Conservation (phyloP, 2,329 filamentous ascomycete genomes). For the Albophoma yamanashiensis region DNA sequence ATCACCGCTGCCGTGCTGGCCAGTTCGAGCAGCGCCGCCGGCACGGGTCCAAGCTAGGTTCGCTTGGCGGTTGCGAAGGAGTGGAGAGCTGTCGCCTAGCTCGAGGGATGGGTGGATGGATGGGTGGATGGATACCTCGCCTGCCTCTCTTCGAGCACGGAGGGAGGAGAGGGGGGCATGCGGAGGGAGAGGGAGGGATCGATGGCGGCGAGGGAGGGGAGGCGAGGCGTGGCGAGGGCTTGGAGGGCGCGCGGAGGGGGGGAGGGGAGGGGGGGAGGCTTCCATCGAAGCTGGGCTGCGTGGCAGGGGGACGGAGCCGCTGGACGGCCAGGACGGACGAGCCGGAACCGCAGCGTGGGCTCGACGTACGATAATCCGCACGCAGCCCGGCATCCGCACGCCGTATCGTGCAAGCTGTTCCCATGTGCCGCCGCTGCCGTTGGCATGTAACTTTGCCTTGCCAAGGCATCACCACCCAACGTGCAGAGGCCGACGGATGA, state of each 20-base stretch:
- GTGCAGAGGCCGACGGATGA: slow-evolving; percentile 14
- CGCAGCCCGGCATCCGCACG: background rate
- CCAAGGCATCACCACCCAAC: background rate
- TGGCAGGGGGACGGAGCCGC: background rate
- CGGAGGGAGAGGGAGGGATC: background rate
- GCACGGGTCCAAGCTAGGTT: background rate
- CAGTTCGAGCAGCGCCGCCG: background rate
- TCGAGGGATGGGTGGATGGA: background rate
- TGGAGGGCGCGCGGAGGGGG: background rate
- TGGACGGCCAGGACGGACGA: background rate
- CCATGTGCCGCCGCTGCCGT: background rate
- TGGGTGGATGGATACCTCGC: background rate
- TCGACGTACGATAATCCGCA: background rate
- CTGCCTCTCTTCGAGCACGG: too few species aligned
- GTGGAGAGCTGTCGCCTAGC: background rate
- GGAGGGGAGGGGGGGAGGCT: background rate
- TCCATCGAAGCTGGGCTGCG: background rate
- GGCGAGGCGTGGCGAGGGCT: background rate
- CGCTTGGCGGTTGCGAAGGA: background rate
- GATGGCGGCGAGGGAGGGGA: background rate
- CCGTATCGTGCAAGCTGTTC: background rate
- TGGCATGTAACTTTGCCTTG: background rate
- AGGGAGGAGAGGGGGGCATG: background rate
- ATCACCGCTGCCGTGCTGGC: background rate
- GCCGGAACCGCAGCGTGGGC: background rate